phyloP scores from a whole-genome alignment of 2,329 filamentous ascomycete species.

The Plectosphaerella sp. region DNA sequence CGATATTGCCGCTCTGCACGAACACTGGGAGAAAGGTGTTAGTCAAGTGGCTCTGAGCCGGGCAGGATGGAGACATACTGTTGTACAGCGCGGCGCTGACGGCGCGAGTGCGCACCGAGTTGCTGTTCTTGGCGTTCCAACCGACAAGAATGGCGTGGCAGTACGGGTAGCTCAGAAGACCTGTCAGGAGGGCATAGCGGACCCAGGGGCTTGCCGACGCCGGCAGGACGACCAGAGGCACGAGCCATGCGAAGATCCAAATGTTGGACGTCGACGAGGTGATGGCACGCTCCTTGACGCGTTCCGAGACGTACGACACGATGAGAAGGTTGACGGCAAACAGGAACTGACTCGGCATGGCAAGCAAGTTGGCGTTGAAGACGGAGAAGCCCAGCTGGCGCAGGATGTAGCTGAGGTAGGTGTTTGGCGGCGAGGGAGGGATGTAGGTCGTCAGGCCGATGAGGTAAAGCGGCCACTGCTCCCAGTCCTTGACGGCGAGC shows the following conservation, averaged over 20 bases:
- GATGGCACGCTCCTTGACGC: constrained; percentile 37
- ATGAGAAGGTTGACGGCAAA: constrained; percentile 42
- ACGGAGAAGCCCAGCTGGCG: constrained; percentile 36
- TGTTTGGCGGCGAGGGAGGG: constrained; percentile 33
- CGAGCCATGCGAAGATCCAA: constrained; percentile 45
- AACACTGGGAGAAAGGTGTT: constrained; percentile 15
- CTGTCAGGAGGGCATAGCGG: constrained; percentile 29
- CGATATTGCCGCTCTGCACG: constrained; percentile 37
- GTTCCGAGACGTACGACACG: constrained; percentile 39
- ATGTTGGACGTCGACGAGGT: constrained; percentile 41
- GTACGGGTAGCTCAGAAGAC: constrained; percentile 42
- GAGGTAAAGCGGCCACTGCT: constrained; percentile 55
- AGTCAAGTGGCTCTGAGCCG: too few species aligned
- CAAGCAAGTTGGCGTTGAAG: constrained; percentile 40
- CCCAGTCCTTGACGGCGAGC: constrained; percentile 51
- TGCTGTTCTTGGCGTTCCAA: constrained; percentile 43
- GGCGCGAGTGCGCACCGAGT: constrained; percentile 42
- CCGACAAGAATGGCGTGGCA: constrained; percentile 43
- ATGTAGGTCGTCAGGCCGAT: constrained; percentile 45
- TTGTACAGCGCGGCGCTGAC: constrained; percentile 46
- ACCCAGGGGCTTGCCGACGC: constrained; percentile 33
- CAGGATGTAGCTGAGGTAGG: constrained; percentile 41
- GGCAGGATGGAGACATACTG: constrained; percentile 19
- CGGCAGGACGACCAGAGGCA: constrained; percentile 35
- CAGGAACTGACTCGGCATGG: constrained; percentile 38